These are phyloP conservation scores for Vitis rotundifolia DNA, from an alignment of 164 flowering plant genomes.

Conservation along the genomic window DNA sequence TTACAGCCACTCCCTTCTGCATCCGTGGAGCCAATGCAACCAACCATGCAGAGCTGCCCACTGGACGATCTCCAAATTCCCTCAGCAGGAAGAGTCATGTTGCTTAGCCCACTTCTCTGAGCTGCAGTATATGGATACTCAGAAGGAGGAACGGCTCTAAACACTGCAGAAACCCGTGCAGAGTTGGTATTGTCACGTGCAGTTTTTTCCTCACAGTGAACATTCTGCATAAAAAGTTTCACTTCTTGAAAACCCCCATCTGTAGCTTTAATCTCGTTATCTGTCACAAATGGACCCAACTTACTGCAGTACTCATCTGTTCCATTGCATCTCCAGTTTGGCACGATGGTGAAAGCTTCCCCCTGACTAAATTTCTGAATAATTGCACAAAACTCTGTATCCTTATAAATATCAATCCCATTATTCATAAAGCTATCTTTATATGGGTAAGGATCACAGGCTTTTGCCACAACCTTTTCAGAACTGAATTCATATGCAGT, in stretches of 20 bases:
- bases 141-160: conserved; percentile 55
- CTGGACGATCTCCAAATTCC: conserved; percentile 81
- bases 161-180: conserved; percentile 59
- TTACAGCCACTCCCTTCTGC: conserved; percentile 41
- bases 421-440: conserved; percentile 34
- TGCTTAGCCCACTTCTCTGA: conserved; percentile 57
- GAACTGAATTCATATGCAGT: conserved; percentile 57
- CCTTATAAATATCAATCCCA: conserved; percentile 51
- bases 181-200: conserved; percentile 23
- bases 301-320: conserved; percentile 60
- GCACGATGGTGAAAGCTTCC: conserved; percentile 48
- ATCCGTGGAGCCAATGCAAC: conserved; percentile 54
- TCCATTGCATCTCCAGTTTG: conserved; percentile 82
- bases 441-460: conserved; percentile 74
- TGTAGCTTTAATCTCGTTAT: conserved; percentile 48
- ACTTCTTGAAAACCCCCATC: conserved; percentile 65
- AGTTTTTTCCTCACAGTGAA: conserved; percentile 50
- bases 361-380: conserved; percentile 40
- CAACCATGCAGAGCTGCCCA: conserved; percentile 95
- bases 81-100: conserved; percentile 74
- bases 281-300: conserved; percentile 65
- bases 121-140: conserved; percentile 42
- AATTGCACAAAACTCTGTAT: conserved; percentile 49
- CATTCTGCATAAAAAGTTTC: conserved; percentile 52
- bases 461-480: conserved; percentile 50